Evolutionary conservation across 2,329 filamentous ascomycete species (phyloP).

Genomic region (Ophiobolus disseminans): DNA sequence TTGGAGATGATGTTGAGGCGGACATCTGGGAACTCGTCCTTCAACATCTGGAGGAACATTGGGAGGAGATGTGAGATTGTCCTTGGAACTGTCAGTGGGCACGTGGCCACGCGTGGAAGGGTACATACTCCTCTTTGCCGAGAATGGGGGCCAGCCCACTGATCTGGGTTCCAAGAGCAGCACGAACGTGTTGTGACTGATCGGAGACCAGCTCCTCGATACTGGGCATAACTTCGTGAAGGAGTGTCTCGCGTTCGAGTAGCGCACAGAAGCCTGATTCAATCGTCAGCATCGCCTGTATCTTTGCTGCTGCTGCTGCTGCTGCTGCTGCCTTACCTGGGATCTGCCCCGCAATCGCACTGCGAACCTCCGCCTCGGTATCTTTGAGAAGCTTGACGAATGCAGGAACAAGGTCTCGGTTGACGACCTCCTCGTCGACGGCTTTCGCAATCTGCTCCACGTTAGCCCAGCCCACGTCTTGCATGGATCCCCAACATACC

Average conservation of each 20-base stretch:
- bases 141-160: conserved; percentile 95
- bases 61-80: conserved; percentile 96
- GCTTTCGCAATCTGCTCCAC: conserved; percentile 86
- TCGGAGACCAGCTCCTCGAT: conserved; percentile 97
- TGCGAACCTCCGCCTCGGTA: conserved; percentile 95
- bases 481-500: conserved; percentile 57
- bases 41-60: conserved; percentile 99
- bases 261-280: conserved; percentile 86
- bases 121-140: conserved; percentile 92
- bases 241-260: conserved; percentile 83
- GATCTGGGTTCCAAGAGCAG: conserved; percentile 94
- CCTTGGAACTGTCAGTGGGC: conserved; percentile 55
- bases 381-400: conserved; percentile 99
- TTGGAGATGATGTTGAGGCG: conserved; percentile 99
- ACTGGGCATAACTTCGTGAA: conserved; percentile 95
- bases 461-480: conserved; percentile 35
- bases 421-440: conserved; percentile 95
- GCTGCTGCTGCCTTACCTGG: conserved; percentile 66
- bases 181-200: conserved; percentile 94
- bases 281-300: conserved; percentile 32
- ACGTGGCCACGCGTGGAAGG: conserved; percentile 28
- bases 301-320: too few relatives aligned
- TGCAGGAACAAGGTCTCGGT: conserved; percentile 89
- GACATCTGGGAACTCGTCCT: conserved; percentile 98
- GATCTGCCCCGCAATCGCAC: conserved; percentile 95